A percentile compares a stretch with the other conserved stretches of the same genome.
phyloP scores from a whole-genome alignment of 202 grass and related monocot genomes.

The Miscanthus sacchariflorus region DNA sequence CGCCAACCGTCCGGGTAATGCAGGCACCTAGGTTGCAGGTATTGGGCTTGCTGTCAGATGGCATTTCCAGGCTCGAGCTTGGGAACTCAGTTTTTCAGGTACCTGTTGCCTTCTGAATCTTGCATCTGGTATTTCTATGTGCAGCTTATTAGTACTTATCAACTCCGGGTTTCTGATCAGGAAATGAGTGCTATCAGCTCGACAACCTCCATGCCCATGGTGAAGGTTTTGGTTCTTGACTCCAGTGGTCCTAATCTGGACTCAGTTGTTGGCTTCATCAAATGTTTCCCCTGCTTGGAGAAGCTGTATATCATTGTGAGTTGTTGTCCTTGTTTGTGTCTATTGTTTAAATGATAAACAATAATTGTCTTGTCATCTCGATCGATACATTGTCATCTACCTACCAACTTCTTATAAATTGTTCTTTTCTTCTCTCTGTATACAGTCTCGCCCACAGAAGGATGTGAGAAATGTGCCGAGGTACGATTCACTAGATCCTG shows the following conservation, averaged over 20 bases:
- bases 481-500: neutral
- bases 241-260: conserved; percentile 32
- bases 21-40: neutral
- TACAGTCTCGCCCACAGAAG: neutral
- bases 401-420: neutral
- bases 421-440: neutral
- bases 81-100: conserved; percentile 10
- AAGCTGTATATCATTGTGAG: conserved; percentile 23
- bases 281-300: conserved; percentile 32
- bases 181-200: neutral
- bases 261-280: conserved; percentile 18
- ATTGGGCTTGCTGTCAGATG: neutral
- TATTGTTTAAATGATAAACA: too few species aligned
- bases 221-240: conserved; percentile 28
- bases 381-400: neutral
- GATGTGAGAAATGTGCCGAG: neutral
- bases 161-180: neutral
- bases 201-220: neutral
- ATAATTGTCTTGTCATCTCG: neutral
- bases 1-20: neutral
- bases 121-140: neutral
- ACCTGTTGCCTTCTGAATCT: neutral
- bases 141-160: neutral
- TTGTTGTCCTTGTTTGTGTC: neutral
- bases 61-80: conserved; percentile 21